These are phyloP conservation scores for Powellomyces hirtus DNA, from an alignment of 192 early-diverging fungal genomes.

Conservation along the genomic window DNA sequence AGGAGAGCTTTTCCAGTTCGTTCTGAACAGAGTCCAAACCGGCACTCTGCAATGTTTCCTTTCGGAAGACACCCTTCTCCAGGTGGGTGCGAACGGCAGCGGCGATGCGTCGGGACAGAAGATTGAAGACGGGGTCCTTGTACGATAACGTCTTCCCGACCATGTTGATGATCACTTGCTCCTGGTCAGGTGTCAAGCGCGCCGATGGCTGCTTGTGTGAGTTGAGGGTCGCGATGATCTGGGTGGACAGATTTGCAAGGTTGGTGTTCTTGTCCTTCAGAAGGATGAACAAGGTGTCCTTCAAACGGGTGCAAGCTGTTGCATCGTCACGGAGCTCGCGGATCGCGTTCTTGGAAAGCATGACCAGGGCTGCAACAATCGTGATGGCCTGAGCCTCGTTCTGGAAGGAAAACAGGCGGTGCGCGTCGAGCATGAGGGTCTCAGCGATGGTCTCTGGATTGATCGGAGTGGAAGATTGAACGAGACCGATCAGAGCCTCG, in stretches of 20 bases:
- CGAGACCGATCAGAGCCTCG: slow-evolving; percentile 48
- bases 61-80: slow-evolving; percentile 40
- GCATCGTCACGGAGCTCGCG: slow-evolving; percentile 39
- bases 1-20: slow-evolving; percentile 50
- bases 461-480: slow-evolving; percentile 47
- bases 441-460: slow-evolving; percentile 53
- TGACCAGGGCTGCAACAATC: slow-evolving; percentile 65
- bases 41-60: slow-evolving; percentile 41
- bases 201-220: slow-evolving; percentile 14
- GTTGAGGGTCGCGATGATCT: slow-evolving; percentile 19
- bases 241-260: slow-evolving; percentile 33
- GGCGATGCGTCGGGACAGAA: slow-evolving; percentile 54
- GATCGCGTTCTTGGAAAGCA: slow-evolving; percentile 66
- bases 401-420: slow-evolving; percentile 63
- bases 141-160: slow-evolving; percentile 50
- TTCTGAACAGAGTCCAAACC: slow-evolving; percentile 49
- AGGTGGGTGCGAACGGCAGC: slow-evolving; percentile 37
- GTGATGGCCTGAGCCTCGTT: slow-evolving; percentile 70
- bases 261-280: slow-evolving; percentile 30
- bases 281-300: slow-evolving; percentile 36
- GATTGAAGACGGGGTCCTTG: slow-evolving; percentile 50
- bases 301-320: slow-evolving; percentile 19
- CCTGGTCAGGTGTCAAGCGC: slow-evolving; percentile 33
- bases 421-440: slow-evolving; percentile 66
- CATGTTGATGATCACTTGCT: slow-evolving; percentile 36